These are phyloP conservation scores for Suillus cothurnatus DNA, from an alignment of 768 basidiomycete genomes.

Conservation along the genomic window DNA sequence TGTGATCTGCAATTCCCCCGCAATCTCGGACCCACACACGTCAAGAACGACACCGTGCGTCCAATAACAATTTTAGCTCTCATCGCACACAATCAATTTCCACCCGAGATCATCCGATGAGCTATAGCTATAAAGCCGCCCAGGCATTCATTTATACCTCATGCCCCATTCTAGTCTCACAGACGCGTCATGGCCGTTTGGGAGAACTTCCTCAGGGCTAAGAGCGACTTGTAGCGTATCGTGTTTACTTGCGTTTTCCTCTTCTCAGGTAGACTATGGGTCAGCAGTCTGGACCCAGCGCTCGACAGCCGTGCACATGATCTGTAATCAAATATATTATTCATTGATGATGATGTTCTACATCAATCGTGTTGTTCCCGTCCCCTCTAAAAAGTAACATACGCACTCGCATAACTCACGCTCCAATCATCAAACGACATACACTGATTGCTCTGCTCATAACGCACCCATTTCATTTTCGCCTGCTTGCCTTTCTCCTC, in stretches of 20 bases:
- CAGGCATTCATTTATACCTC: neutral
- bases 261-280: conserved; percentile 1
- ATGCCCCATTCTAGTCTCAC: conserved; percentile 28
- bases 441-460: conserved; percentile 90
- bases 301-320: neutral
- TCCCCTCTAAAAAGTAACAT: conserved; percentile 49
- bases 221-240: conserved; percentile 14
- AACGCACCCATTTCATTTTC: conserved; percentile 80
- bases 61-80: conserved; percentile 12
- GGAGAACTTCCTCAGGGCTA: conserved; percentile 32
- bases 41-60: neutral
- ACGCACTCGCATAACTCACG: conserved; percentile 96
- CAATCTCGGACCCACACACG: neutral
- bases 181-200: conserved; percentile 17
- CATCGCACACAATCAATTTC: neutral
- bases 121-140: conserved; percentile 1
- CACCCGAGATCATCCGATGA: conserved; percentile 3
- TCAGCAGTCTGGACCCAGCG: neutral
- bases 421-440: conserved; percentile 73
- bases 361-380: neutral
- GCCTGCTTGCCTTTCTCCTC: conserved; percentile 40
- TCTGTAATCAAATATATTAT: neutral
- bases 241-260: neutral
- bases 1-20: conserved; percentile 10
- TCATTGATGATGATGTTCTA: neutral